Evolutionary conservation across 768 basidiomycete species (phyloP).

Genomic region (Panellus pusillus): DNA sequence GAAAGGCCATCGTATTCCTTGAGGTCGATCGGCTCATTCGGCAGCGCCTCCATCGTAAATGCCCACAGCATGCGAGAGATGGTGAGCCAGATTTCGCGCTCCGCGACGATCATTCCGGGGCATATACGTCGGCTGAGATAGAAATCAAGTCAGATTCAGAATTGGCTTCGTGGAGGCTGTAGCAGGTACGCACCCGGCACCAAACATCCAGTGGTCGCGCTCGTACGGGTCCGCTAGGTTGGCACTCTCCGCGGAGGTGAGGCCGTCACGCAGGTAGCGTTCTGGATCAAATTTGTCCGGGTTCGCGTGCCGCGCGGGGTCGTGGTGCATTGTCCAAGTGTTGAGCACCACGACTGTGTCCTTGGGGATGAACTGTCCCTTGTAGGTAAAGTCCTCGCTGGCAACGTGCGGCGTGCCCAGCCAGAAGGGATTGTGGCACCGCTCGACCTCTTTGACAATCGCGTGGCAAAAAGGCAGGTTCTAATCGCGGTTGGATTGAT

Average conservation of each 20-base stretch:
- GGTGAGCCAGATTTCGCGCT: conserved; percentile 45
- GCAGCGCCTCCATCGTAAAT: conserved; percentile 26
- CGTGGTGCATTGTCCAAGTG: conserved; percentile 39
- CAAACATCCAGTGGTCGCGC: conserved; percentile 54
- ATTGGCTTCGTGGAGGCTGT: no score
- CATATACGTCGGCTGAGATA: conserved; percentile 38
- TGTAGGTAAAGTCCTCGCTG: conserved; percentile 39
- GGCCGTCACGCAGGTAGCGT: conserved; percentile 41
- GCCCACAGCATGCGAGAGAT: conserved; percentile 50
- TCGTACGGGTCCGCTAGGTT: conserved; percentile 41
- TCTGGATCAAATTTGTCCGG: conserved; percentile 41
- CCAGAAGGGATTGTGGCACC: conserved; percentile 40
- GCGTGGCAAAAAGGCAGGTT: conserved; percentile 28
- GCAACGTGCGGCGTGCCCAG: conserved; percentile 38
- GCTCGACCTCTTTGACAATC: conserved; percentile 31
- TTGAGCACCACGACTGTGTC: conserved; percentile 40
- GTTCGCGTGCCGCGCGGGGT: conserved; percentile 39
- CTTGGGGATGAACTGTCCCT: conserved; percentile 41
- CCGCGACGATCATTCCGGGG: conserved; percentile 45
- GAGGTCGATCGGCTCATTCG: neutral
- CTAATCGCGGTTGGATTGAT: neutral
- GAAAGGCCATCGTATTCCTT: neutral
- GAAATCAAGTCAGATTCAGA: neutral
- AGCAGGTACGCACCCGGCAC: conserved; percentile 39
- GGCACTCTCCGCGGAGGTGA: conserved; percentile 42